Evolutionary conservation across 805 yeast species (phyloP).

Genomic region (Saturnispora zaruensis): DNA sequence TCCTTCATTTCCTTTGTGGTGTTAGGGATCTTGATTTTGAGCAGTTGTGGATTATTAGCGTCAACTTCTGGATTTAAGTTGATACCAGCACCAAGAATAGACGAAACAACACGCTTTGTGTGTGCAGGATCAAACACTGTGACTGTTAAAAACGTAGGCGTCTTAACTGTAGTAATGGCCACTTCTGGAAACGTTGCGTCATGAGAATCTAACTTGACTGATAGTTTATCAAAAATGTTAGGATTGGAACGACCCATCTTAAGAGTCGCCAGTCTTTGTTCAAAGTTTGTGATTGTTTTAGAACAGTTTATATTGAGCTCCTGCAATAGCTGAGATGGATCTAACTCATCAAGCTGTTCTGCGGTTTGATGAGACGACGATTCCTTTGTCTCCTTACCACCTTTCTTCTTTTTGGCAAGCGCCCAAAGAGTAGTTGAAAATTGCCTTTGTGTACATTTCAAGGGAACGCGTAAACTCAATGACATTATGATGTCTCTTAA

Average conservation of each 20-base stretch:
- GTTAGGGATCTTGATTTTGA: conserved; percentile 69
- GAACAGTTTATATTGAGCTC: conserved; percentile 38
- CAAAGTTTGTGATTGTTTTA: conserved; percentile 41
- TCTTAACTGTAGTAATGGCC: conserved; percentile 66
- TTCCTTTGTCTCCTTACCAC: conserved; percentile 5
- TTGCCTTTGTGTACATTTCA: conserved; percentile 1
- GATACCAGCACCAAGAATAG: conserved; percentile 58
- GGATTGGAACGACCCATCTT: conserved; percentile 68
- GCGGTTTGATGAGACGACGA: conserved; percentile 8
- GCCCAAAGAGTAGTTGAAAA: conserved; percentile 6
- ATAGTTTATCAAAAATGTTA: conserved; percentile 51
- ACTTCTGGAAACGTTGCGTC: conserved; percentile 44
- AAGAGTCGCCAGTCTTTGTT: conserved; percentile 49
- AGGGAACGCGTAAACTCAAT: background rate
- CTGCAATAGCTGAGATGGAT: conserved; percentile 27
- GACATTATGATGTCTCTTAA: background rate
- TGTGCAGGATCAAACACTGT: conserved; percentile 82
- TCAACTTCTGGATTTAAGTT: conserved; percentile 78
- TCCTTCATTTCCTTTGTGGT: conserved; percentile 57
- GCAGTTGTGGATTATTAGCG: conserved; percentile 59
- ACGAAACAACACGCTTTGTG: conserved; percentile 57
- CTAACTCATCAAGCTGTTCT: conserved; percentile 22
- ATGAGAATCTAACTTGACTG: conserved; percentile 40
- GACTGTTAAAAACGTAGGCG: conserved; percentile 52
- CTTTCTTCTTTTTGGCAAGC: conserved; percentile 14